These are phyloP conservation scores for Xylaria sp. DNA, from an alignment of 495 filamentous ascomycete genomes.

Conservation along the genomic window DNA sequence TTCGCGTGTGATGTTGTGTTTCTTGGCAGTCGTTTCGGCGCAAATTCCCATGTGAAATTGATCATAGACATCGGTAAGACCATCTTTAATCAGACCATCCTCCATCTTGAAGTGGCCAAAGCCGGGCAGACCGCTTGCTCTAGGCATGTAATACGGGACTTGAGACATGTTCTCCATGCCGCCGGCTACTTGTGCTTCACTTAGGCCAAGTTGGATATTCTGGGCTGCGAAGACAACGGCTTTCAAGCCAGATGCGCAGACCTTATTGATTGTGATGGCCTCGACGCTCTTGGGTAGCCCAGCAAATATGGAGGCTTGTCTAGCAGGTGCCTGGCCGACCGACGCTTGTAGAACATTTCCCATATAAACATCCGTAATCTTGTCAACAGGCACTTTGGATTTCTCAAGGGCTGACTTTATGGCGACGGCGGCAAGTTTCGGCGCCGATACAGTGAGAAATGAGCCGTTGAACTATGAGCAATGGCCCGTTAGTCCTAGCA, in stretches of 20 bases:
- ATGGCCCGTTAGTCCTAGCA: conserved; percentile 26
- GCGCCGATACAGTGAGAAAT: conserved; percentile 80
- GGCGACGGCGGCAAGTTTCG: conserved; percentile 82
- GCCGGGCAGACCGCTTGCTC: conserved; percentile 74
- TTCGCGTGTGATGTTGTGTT: conserved; percentile 77
- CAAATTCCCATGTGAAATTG: conserved; percentile 97
- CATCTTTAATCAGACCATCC: conserved; percentile 94
- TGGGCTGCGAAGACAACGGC: conserved; percentile 89
- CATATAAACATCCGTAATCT: conserved; percentile 93
- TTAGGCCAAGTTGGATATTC: conserved; percentile 88
- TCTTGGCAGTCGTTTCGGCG: conserved; percentile 94
- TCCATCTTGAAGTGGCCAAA: conserved; percentile 87
- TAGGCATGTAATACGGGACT: conserved; percentile 88
- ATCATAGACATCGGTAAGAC: conserved; percentile 95
- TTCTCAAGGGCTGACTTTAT: conserved; percentile 89
- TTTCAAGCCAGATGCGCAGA: conserved; percentile 94
- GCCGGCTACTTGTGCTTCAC: conserved; percentile 87
- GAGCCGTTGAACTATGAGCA: conserved; percentile 84
- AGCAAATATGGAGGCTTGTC: conserved; percentile 89
- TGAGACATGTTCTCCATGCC: conserved; percentile 98
- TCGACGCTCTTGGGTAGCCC: conserved; percentile 80
- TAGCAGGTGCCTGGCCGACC: conserved; percentile 88
- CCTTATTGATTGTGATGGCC: conserved; percentile 93
- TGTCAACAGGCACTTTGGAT: conserved; percentile 75
- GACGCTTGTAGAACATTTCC: conserved; percentile 90